Evolutionary conservation across 805 yeast species (phyloP), one percentile per base, ranked within the genome.

Genomic region (Metschnikowia colocasiae): DNA sequence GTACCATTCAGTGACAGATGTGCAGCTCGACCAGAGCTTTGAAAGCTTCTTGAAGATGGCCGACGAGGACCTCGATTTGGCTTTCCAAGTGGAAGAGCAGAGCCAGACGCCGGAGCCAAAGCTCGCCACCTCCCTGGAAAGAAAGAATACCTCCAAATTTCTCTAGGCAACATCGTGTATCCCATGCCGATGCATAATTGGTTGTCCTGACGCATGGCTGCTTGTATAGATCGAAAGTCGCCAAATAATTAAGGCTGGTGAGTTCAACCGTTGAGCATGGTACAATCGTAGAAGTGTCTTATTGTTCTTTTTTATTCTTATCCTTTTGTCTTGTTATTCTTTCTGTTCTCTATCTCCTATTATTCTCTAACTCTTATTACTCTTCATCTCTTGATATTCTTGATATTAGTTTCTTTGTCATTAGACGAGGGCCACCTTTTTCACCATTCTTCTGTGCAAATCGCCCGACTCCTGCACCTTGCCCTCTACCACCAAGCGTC

Each of bases 401-500:
- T 13, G 7, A 12, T 6, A 12, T 12, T 13, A 10, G 9, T 13
- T 27, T 27, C 31, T 1, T 20, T 20, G 10, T 36, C 8, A 15
- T 31, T 46, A 55, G 5, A 54, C 39, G n/a, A 55, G 44, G 13
- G 63, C 59, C 22, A 61, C 56, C 55, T 57, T 60, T 44, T 60
- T 53, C 46, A 87, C 75, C 19, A 81, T 76, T 63, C 91, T 76
- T 59, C 87, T 75, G 49, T 78, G 79, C 44, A 87, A 85, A 49
- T 84, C 89, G 15, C 95, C 96, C 31, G 79, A 69, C 35, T 86
- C 81, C 7, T 77, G 73, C 23, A 89, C 65, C 59, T 79, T 79
- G 47, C 85, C 87, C 59, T 88, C 96, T 47, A 80, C 83, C 49
- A 78, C 85, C 54, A 89, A 71, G 49, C 87, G 71, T 49, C 82